Percentiles rank a stretch among this genome's conserved stretches.
phyloP scores from a whole-genome alignment of 768 basidiomycete species.

The Candolleomyces efflorescens region DNA sequence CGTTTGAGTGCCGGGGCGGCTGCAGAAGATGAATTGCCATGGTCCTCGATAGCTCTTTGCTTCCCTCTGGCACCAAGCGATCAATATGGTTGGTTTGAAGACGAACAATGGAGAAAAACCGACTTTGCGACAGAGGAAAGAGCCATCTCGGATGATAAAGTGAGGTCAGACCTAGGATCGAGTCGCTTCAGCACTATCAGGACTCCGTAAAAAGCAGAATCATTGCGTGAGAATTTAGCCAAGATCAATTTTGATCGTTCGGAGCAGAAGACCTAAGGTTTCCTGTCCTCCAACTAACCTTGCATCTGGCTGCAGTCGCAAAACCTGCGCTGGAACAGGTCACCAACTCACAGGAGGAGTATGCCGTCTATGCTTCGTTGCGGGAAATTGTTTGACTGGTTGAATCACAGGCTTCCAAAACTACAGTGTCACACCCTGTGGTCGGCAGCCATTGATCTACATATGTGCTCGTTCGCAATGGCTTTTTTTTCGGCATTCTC shows the following conservation, averaged over 20 bases:
- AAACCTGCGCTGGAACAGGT: not conserved
- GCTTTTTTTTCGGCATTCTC: constrained; percentile 24
- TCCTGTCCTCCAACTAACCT: not conserved
- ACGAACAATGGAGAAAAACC: not conserved
- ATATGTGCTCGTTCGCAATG: constrained; percentile 20
- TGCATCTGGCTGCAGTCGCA: not conserved
- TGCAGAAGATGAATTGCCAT: not conserved
- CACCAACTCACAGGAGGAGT: not conserved
- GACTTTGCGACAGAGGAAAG: constrained; percentile 7
- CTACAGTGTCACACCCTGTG: constrained; percentile 8
- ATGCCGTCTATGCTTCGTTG: not conserved
- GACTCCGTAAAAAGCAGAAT: too few species aligned
- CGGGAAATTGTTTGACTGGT: not conserved
- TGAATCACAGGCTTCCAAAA: not conserved
- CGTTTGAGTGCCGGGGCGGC: not conserved
- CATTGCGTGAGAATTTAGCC: too few species aligned
- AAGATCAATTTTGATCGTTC: too few species aligned
- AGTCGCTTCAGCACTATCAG: too few species aligned
- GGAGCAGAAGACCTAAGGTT: too few species aligned
- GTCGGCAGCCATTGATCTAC: constrained; percentile 16
- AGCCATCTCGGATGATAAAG: not conserved
- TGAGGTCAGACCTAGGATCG: too few species aligned
- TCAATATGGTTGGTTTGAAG: not conserved
- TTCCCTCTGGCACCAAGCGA: constrained; percentile 3
- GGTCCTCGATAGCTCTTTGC: constrained; percentile 1